phyloP scores from a whole-genome alignment of 805 yeast genomes.

The Zygoascus bituminiphila region DNA sequence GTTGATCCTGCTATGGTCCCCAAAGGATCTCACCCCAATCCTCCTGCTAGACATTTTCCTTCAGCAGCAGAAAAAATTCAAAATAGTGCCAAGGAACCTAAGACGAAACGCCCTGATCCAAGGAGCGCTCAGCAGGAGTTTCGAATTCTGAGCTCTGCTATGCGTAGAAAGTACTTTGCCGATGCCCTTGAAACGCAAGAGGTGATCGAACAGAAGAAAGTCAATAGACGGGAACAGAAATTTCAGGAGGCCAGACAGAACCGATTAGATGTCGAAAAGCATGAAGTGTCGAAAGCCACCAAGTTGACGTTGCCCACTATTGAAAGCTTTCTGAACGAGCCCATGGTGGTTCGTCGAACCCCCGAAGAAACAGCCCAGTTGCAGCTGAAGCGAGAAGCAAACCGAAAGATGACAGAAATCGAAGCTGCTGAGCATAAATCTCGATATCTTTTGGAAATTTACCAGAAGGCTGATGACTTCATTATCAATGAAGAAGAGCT shows the following conservation, averaged over 20 bases:
- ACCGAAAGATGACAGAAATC: conserved; percentile 51
- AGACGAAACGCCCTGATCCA: conserved; percentile 19
- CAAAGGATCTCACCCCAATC: conserved; percentile 48
- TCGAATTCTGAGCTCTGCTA: conserved; percentile 45
- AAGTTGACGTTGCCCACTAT: conserved; percentile 72
- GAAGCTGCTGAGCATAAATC: conserved; percentile 46
- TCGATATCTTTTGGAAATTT: conserved; percentile 53
- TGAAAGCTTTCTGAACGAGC: conserved; percentile 45
- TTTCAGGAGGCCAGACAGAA: conserved; percentile 30
- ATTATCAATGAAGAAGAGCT: conserved; percentile 67
- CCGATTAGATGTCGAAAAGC: conserved; percentile 21
- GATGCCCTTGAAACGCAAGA: conserved; percentile 55
- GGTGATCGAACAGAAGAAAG: conserved; percentile 37
- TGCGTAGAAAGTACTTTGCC: conserved; percentile 63
- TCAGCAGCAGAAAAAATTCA: conserved; percentile 54
- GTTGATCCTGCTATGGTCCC: conserved; percentile 55
- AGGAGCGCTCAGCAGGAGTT: conserved; percentile 33
- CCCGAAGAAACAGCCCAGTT: conserved; percentile 55
- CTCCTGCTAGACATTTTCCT: conserved; percentile 41
- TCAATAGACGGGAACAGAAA: conserved; percentile 29
- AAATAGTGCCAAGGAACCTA: conserved; percentile 43
- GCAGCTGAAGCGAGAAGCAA: conserved; percentile 53
- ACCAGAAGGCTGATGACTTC: conserved; percentile 59
- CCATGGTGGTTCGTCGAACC: conserved; percentile 65
- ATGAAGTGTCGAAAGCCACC: conserved; percentile 38